Conservation (phyloP, 1,139 yeast species). For the Lizanozyma gosingica region DNA sequence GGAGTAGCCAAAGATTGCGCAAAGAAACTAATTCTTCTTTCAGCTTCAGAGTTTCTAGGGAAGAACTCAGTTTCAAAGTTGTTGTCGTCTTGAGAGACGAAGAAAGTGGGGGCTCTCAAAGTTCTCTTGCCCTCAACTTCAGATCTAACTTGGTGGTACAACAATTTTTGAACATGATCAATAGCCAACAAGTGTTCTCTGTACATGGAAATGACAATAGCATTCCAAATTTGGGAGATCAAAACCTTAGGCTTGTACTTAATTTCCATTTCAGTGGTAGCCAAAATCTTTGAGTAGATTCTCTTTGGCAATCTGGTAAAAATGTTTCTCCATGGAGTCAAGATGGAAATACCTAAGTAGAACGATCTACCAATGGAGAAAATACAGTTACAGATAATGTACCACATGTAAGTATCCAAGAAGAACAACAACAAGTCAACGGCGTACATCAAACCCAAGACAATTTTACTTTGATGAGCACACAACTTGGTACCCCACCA, state of each 20-base stretch:
- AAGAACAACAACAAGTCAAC: conserved; percentile 93
- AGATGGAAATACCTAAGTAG: conserved; percentile 95
- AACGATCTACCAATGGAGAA: conserved; percentile 96
- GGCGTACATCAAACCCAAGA: conserved; percentile 82
- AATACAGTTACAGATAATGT: conserved; percentile 87
- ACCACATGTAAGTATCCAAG: conserved; percentile 98
- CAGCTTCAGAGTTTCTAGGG: conserved; percentile 96
- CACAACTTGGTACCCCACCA: conserved; percentile 78
- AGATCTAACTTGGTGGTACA: conserved; percentile 96
- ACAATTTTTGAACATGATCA: conserved; percentile 94
- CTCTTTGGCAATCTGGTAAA: conserved; percentile 97
- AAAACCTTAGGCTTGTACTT: conserved; percentile 97
- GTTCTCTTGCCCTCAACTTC: conserved; percentile 97
- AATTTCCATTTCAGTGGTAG: conserved; percentile 98
- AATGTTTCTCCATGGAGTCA: conserved; percentile 99
- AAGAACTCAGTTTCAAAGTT: conserved; percentile 90
- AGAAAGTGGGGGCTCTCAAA: conserved; percentile 96
- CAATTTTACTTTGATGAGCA: conserved; percentile 77
- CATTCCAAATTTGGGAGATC: conserved; percentile 98
- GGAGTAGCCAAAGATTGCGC: conserved; percentile 98
- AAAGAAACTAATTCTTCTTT: conserved; percentile 97
- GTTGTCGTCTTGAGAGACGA: conserved; percentile 95
- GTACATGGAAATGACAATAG: conserved; percentile 96
- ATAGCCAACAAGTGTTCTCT: conserved; percentile 95
- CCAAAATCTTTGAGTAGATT: conserved; percentile 93